Conservation (phyloP, 306 rosid species). For the Crotalaria pallida region DNA sequence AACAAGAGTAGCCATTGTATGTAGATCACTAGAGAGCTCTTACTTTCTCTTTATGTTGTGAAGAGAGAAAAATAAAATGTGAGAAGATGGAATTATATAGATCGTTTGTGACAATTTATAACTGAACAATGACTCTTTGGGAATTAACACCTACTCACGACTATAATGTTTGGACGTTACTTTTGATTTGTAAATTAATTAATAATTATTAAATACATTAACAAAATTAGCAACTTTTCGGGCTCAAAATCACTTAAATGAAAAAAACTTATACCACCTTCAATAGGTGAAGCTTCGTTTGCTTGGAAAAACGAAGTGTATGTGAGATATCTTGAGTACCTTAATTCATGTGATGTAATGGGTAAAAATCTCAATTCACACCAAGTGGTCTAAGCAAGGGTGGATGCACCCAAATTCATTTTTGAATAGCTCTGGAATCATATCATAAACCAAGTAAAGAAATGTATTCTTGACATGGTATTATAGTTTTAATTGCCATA, state of each 20-base stretch:
- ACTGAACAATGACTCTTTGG: background rate
- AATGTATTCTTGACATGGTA: no score
- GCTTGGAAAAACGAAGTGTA: background rate
- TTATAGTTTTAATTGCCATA: no score
- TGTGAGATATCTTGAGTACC: no score
- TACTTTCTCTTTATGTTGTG: background rate
- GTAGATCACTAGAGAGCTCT: background rate
- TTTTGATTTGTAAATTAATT: background rate
- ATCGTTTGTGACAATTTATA: background rate
- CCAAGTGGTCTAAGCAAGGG: no score
- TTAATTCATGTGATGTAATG: no score
- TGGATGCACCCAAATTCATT: no score
- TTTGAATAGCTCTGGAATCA: no score
- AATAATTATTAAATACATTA: background rate
- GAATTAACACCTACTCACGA: slow-evolving; percentile 24
- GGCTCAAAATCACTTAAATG: background rate
- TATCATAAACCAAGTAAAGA: no score
- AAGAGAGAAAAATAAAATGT: background rate
- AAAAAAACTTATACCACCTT: background rate
- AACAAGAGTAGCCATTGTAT: slow-evolving; percentile 44
- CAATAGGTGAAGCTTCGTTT: background rate
- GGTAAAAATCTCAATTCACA: no score
- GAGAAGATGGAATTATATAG: background rate
- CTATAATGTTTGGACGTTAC: slow-evolving; percentile 10
- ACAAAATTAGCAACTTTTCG: background rate